Base-by-base conservation (phyloP, 768 basidiomycete species). In the Chalciporus sphaerocephalus region DNA sequence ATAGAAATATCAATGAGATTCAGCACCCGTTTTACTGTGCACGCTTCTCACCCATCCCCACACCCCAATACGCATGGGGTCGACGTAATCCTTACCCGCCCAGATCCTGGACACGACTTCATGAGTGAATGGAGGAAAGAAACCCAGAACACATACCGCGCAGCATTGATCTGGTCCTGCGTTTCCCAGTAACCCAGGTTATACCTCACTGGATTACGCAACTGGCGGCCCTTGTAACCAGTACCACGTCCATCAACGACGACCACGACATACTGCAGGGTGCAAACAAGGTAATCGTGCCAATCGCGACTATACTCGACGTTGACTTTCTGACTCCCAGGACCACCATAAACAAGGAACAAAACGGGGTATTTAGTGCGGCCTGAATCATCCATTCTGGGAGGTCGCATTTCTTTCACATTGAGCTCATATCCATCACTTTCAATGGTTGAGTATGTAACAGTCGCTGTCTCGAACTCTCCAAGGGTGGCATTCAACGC, bases 361-460 rank as follows among this genome's bases (percentile, higher is more conserved):
- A 99, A 71, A 17, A 97, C 92, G 1, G 96, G 90, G 59, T 99
- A 98, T 64, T 95, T 93, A 8, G 87, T 91, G 35, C 89, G 81
- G n/a, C 96, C 96, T 17, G 91, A 86, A 56, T 88, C 84, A 56
- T 99, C 96, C 83, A 98, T 88, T 47, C 79, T 75, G 4, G 92
- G 92, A 15, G 96, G 96, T 13, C 91, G 80, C 54, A 95, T 78
- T 69, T 97, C 94, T 58, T 87, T 76, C 44, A 89, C 87, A 64
- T 96, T 96, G 44, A 97, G 70, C 58, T 91, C 88, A 61, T 85
- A 87, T 22, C 86, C 92, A 56, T 93, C 90, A 44, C 76, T 87
- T 30, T 78, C 73, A 23, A 96, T 80, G 0, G 87, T 91, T 12
- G 80, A 80, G 58, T 84, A 75, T 10, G 74, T 69, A 34, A 89